Conservation (phyloP, 2,329 filamentous ascomycete genomes). For the Drechslerella dactyloides region DNA sequence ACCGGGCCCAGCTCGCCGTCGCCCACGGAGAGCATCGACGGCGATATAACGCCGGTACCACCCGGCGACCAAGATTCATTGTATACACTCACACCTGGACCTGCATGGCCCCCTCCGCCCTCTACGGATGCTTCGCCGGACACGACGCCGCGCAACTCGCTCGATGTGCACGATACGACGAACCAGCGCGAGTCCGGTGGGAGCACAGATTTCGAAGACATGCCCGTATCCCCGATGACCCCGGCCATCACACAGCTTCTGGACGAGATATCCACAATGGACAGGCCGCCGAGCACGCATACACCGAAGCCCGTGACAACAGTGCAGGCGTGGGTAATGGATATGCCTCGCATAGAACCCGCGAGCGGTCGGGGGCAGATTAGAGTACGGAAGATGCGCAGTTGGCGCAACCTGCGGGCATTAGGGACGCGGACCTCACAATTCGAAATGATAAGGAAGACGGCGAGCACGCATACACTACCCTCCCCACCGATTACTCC, state of each 20-base stretch:
- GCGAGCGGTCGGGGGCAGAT: slow-evolving; percentile 10
- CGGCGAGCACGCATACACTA: slow-evolving; percentile 7
- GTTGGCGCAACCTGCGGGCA: slow-evolving; percentile 45
- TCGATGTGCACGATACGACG: slow-evolving; percentile 20
- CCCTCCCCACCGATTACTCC: slow-evolving; percentile 49
- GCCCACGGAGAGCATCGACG: slow-evolving; percentile 43
- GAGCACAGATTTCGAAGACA: slow-evolving; percentile 17
- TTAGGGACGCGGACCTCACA: slow-evolving; percentile 37
- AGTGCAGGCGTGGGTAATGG: slow-evolving; percentile 47
- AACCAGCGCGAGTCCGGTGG: slow-evolving; percentile 19
- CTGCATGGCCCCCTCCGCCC: slow-evolving; percentile 43
- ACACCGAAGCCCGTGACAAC: slow-evolving; percentile 33
- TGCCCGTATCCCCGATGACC: slow-evolving; percentile 28
- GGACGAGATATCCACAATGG: slow-evolving; percentile 38
- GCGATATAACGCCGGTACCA: slow-evolving; percentile 28
- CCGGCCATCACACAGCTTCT: slow-evolving; percentile 28
- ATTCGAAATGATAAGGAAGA: slow-evolving; percentile 27
- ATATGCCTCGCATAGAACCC: slow-evolving; percentile 30
- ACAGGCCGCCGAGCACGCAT: slow-evolving; percentile 30
- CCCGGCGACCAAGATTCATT: slow-evolving; percentile 33
- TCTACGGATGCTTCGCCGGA: slow-evolving; percentile 40
- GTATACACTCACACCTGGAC: slow-evolving; percentile 43
- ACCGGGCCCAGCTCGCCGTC: slow-evolving; percentile 33
- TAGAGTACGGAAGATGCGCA: slow-evolving; percentile 44
- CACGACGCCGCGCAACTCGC: slow-evolving; percentile 34